phyloP scores from a whole-genome alignment of 345 rosid species.

The Dipteronia dyeriana region DNA sequence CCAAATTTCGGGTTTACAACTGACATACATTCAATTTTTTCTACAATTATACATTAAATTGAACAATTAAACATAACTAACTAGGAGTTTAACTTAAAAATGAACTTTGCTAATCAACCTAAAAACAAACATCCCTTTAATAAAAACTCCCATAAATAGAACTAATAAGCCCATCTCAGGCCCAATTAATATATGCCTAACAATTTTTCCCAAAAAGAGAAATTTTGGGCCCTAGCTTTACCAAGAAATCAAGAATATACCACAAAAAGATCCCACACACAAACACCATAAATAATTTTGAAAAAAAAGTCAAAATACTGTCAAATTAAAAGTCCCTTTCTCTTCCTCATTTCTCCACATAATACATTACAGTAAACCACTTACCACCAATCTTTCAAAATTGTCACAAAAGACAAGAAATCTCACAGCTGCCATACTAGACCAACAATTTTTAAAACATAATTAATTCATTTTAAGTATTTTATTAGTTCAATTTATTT shows the following conservation, averaged over 20 bases:
- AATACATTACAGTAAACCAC: neutral
- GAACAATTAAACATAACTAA: neutral
- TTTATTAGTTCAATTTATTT: neutral
- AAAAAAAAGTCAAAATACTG: neutral
- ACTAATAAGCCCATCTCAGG: neutral
- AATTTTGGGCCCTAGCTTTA: neutral
- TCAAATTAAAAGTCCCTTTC: neutral
- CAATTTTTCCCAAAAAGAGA: neutral
- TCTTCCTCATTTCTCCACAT: neutral
- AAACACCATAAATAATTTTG: no score
- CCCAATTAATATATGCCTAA: neutral
- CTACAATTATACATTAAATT: neutral
- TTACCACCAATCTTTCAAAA: neutral
- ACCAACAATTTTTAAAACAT: neutral
- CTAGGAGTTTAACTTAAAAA: neutral
- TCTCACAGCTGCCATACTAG: constrained; percentile 14
- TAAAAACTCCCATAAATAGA: neutral
- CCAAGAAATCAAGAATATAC: constrained; percentile 2
- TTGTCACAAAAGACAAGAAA: neutral
- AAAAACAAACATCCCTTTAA: neutral
- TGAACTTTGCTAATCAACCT: neutral
- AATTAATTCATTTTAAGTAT: neutral
- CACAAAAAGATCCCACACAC: constrained; percentile 1
- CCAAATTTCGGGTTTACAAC: neutral
- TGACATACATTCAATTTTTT: neutral